Evolutionary conservation across 192 early-diverging fungal species (phyloP), one percentile per base, ranked within the genome.

Genomic region (Hyaloraphidium curvatum): DNA sequence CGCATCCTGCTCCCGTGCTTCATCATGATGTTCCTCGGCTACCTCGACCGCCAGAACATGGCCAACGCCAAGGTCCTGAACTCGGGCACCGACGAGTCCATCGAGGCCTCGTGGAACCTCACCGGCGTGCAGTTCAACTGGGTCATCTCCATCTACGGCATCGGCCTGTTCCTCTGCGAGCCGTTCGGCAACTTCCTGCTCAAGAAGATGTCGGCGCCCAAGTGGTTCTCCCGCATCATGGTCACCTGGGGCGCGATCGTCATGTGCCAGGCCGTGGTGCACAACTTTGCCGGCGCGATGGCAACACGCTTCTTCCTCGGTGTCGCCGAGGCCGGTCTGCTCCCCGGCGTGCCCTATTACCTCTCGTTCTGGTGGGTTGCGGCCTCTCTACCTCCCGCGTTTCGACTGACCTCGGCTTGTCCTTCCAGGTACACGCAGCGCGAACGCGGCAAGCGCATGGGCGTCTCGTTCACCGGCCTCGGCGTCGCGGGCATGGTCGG

Each of bases 61-160:
- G 43, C 43, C 11, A 48, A 48, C 43, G 43, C 43, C 43, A 48
- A 48, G 23, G 43, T 48, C 23, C 25, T 48, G 43, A 48, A 48
- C n/a, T n/a, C n/a, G n/a, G n/a, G n/a, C n/a, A n/a, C n/a, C n/a
- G 7, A 37, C 17, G 43, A 48, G 7, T 48, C 19, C 23, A 48
- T 48, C 25, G 43, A 48, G 23, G 23, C 43, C 25, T 48, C 5
- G 7, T 25, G 14, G 5, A 25, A 25, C 5, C 25, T 48, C 17
- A 48, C 14, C 7, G 43, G 43, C 11, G 14, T 25, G 14, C 43
- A 48, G 25, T 48, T 14, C 17, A 48, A 48, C 23, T 25, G 14
- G 5, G 23, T 48, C 14, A 48, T 48, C 11, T 48, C 43, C 14
- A 48, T 48, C 19, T 48, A 48, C 23, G 43, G 43, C 7, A 48